These are phyloP conservation scores for Boletellus sp. DNA, from an alignment of 768 basidiomycete species.

Conservation along the genomic window DNA sequence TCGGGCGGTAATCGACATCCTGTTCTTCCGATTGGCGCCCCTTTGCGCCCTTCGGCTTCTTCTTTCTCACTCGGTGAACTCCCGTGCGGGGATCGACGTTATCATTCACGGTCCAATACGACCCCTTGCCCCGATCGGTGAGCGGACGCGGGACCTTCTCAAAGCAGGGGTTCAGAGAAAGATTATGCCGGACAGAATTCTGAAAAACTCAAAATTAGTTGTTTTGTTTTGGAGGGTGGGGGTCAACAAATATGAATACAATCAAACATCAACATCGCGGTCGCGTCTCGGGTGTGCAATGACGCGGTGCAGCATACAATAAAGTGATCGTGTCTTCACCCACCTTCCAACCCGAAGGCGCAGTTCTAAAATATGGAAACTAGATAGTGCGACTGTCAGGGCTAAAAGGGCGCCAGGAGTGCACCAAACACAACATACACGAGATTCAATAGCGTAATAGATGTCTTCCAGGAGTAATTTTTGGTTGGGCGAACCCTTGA, in stretches of 20 bases:
- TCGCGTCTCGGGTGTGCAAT: slow-evolving; percentile 35
- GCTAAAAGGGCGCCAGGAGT: neutral
- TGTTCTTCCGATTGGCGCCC: slow-evolving; percentile 51
- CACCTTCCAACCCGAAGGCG: slow-evolving; percentile 91
- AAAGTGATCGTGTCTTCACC: slow-evolving; percentile 29
- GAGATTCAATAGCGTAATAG: slow-evolving; percentile 87
- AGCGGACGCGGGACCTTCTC: slow-evolving; percentile 90
- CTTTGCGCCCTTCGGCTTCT: slow-evolving; percentile 64
- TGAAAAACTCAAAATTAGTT: slow-evolving; percentile 31
- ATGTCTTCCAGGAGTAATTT: slow-evolving; percentile 85
- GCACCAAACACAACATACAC: slow-evolving; percentile 46
- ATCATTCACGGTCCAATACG: slow-evolving; percentile 91
- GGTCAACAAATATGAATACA: slow-evolving; percentile 54
- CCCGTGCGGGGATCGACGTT: slow-evolving; percentile 87
- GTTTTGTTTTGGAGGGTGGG: slow-evolving; percentile 27
- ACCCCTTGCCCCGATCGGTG: slow-evolving; percentile 87
- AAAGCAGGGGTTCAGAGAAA: slow-evolving; percentile 87
- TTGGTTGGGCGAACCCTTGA: slow-evolving; percentile 87
- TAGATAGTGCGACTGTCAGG: slow-evolving; percentile 29
- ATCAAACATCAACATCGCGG: slow-evolving; percentile 65
- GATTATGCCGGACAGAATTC: slow-evolving; percentile 90
- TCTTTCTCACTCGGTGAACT: slow-evolving; percentile 85
- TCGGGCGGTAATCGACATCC: slow-evolving; percentile 63
- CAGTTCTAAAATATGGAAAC: slow-evolving; percentile 87
- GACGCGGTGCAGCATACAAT: slow-evolving; percentile 2